Percentiles rank a stretch among this genome's conserved stretches.
phyloP scores from a whole-genome alignment of 257 asterid species.

The Avicennia marina region DNA sequence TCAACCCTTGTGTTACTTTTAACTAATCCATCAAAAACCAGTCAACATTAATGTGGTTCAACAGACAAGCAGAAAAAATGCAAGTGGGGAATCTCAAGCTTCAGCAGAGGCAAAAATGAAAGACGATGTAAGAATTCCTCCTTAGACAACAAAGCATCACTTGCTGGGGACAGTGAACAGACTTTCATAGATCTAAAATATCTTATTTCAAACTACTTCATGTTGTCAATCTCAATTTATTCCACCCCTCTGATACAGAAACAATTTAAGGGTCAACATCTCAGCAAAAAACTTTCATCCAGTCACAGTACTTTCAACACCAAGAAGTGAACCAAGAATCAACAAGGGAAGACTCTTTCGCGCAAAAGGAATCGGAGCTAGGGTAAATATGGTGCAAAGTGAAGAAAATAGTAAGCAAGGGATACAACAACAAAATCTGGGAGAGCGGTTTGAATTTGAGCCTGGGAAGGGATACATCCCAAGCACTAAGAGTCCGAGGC shows the following conservation, averaged over 20 bases:
- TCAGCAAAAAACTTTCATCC: no score
- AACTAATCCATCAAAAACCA: constrained; percentile 26
- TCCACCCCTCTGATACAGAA: constrained; percentile 34
- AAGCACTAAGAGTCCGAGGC: constrained; percentile 28
- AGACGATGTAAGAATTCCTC: constrained; percentile 48
- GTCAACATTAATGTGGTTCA: constrained; percentile 31
- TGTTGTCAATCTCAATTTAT: constrained; percentile 40
- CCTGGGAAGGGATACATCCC: constrained; percentile 41
- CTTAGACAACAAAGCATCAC: constrained; percentile 44
- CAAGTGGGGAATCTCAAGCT: constrained; percentile 61
- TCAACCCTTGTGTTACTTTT: constrained; percentile 33
- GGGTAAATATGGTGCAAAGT: constrained; percentile 31
- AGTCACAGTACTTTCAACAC: no score
- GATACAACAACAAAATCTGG: constrained; percentile 21
- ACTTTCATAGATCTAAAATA: constrained; percentile 32
- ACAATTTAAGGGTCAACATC: constrained; percentile 33
- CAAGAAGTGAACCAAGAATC: constrained; percentile 11
- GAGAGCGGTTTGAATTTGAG: constrained; percentile 69
- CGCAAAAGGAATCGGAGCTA: constrained; percentile 11
- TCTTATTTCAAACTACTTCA: constrained; percentile 41
- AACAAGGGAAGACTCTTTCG: not conserved
- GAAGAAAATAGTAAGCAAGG: constrained; percentile 28
- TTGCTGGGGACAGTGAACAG: constrained; percentile 51
- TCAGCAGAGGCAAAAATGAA: constrained; percentile 39
- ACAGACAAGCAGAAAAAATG: constrained; percentile 30